These are phyloP conservation scores for Trichoderma pleuroti DNA, from an alignment of 2,329 filamentous ascomycete genomes.

Conservation along the genomic window DNA sequence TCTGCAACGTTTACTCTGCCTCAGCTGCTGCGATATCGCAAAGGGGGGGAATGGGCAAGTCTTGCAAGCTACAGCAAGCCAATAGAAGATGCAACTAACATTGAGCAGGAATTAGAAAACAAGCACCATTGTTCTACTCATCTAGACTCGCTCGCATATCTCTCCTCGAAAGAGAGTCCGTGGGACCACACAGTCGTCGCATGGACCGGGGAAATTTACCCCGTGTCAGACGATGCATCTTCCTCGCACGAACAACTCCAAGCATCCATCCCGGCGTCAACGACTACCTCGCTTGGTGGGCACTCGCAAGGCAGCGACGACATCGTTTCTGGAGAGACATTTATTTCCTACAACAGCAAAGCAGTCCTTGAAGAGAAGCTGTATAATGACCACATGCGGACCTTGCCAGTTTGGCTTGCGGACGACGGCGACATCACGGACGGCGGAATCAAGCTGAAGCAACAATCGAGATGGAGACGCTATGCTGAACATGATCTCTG, in stretches of 20 bases:
- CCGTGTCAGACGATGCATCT: not conserved
- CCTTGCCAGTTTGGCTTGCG: conserved; percentile 82
- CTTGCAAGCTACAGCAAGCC: not conserved
- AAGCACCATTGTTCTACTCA: conserved; percentile 84
- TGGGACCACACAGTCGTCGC: conserved; percentile 92
- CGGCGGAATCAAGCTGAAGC: conserved; percentile 61
- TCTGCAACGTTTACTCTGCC: conserved; percentile 62
- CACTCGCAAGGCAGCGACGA: not conserved
- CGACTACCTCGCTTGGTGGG: not conserved
- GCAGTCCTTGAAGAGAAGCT: conserved; percentile 69
- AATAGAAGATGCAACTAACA: not conserved
- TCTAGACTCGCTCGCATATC: conserved; percentile 82
- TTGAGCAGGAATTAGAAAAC: conserved; percentile 26
- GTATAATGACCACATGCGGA: conserved; percentile 66
- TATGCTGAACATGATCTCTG: conserved; percentile 91
- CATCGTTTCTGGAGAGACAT: conserved; percentile 6
- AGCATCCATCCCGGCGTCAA: not conserved
- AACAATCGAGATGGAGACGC: conserved; percentile 80
- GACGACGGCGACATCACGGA: conserved; percentile 63
- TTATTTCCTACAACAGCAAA: conserved; percentile 58
- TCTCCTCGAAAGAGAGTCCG: conserved; percentile 68
- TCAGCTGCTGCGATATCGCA: conserved; percentile 53
- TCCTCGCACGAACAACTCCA: not conserved
- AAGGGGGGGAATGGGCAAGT: conserved; percentile 57
- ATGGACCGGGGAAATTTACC: conserved; percentile 84